Conservation (phyloP, 2,329 filamentous ascomycete species). For the Grosmannia serpens region DNA sequence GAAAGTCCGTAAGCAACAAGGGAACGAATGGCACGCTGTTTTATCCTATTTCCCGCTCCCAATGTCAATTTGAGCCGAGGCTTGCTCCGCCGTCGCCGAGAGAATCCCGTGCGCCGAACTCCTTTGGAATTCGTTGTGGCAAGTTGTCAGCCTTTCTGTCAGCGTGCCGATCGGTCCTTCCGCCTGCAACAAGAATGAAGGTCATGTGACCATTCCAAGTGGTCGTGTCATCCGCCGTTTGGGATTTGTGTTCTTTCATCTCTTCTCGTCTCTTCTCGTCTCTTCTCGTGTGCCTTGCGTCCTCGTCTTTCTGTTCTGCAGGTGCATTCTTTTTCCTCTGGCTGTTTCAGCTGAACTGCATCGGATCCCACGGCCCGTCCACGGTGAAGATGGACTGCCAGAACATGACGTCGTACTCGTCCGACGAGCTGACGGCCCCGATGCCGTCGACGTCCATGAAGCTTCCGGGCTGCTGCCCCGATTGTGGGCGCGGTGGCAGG, state of each 20-base stretch:
- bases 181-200: no score
- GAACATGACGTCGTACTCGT: slow-evolving; percentile 8
- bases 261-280: background rate
- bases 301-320: no score
- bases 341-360: background rate
- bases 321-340: no score
- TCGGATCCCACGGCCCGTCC: slow-evolving; percentile 3
- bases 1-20: background rate
- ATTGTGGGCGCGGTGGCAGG: background rate
- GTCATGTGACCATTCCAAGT: no score
- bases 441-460: slow-evolving; percentile 9
- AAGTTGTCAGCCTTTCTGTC: background rate
- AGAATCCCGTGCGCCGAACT: background rate
- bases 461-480: background rate
- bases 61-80: background rate
- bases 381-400: background rate
- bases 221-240: no score
- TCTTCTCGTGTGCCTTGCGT: background rate
- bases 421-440: background rate
- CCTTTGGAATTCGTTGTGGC: background rate
- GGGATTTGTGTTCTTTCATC: no score
- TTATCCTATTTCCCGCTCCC: no score
- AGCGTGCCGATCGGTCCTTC: no score
- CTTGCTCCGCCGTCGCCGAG: background rate
- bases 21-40: no score